phyloP scores from a whole-genome alignment of 2,329 filamentous ascomycete species.

The Calonectria hawksworthii region DNA sequence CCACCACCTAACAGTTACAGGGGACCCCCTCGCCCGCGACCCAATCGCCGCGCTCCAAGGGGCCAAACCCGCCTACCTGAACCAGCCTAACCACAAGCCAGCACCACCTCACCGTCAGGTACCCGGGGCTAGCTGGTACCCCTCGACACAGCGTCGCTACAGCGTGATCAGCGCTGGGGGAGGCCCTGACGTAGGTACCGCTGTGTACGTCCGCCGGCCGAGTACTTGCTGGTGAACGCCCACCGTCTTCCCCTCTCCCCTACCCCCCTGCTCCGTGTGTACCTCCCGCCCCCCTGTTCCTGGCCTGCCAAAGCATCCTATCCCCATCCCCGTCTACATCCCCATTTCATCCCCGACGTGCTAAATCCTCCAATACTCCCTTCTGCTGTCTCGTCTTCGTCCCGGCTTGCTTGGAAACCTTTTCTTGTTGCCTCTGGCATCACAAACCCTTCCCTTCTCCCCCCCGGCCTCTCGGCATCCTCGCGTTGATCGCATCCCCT shows the following conservation, averaged over 20 bases:
- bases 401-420: conserved; percentile 34
- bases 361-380: conserved; percentile 40
- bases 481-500: conserved; percentile 45
- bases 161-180: conserved; percentile 14
- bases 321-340: conserved; percentile 19
- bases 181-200: conserved; percentile 15
- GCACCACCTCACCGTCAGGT: conserved; percentile 41
- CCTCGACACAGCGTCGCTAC: conserved; percentile 14
- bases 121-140: conserved; percentile 34
- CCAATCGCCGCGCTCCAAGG: conserved; percentile 37
- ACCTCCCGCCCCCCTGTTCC: conserved; percentile 38
- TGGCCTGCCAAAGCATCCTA: conserved; percentile 40
- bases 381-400: conserved; percentile 34
- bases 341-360: conserved; percentile 20
- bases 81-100: conserved; percentile 42
- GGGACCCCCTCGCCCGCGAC: conserved; percentile 29
- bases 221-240: conserved; percentile 35
- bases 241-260: conserved; percentile 38
- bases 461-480: conserved; percentile 35
- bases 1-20: conserved; percentile 33
- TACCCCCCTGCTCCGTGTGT: conserved; percentile 23
- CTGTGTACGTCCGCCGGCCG: conserved; percentile 8
- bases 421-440: conserved; percentile 29
- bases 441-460: conserved; percentile 24
- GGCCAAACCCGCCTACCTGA: conserved; percentile 46